Conservation (phyloP, 345 rosid species). For the Heritiera littoralis region DNA sequence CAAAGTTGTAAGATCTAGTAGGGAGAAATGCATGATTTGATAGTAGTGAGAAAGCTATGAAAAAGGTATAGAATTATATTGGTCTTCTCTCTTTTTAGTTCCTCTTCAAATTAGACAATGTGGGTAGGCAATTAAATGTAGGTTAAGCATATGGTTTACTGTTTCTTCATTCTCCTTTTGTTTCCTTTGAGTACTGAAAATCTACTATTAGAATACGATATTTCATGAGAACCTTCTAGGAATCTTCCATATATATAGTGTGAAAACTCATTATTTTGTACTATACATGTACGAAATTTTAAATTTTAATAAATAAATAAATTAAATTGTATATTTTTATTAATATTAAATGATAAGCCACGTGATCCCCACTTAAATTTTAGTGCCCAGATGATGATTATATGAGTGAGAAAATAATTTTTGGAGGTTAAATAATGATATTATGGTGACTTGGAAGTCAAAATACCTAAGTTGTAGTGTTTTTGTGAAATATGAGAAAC, state of each 20-base stretch:
- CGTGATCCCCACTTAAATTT: too few relatives aligned
- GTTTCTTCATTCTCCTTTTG: not conserved
- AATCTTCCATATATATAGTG: not conserved
- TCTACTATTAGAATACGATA: not conserved
- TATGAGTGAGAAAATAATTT: too few relatives aligned
- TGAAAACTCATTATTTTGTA: too few relatives aligned
- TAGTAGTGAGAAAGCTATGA: not conserved
- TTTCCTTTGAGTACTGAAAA: not conserved
- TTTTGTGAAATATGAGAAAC: too few relatives aligned
- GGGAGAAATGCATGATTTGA: conserved; percentile 28
- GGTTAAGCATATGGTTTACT: not conserved
- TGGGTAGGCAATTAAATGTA: not conserved
- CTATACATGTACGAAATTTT: too few relatives aligned
- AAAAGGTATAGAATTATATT: not conserved
- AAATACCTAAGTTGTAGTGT: too few relatives aligned
- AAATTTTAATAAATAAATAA: too few relatives aligned
- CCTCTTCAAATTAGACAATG: conserved; percentile 23
- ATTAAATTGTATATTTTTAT: too few relatives aligned
- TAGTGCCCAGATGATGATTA: too few relatives aligned
- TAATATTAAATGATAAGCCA: too few relatives aligned
- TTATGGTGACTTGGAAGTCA: too few relatives aligned
- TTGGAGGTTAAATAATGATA: too few relatives aligned
- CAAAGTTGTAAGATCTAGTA: not conserved
- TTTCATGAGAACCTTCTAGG: not conserved
- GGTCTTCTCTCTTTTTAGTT: conserved; percentile 15